These are phyloP conservation scores for Taiozyma sp. DNA, from an alignment of 1,139 yeast species.

Conservation along the genomic window DNA sequence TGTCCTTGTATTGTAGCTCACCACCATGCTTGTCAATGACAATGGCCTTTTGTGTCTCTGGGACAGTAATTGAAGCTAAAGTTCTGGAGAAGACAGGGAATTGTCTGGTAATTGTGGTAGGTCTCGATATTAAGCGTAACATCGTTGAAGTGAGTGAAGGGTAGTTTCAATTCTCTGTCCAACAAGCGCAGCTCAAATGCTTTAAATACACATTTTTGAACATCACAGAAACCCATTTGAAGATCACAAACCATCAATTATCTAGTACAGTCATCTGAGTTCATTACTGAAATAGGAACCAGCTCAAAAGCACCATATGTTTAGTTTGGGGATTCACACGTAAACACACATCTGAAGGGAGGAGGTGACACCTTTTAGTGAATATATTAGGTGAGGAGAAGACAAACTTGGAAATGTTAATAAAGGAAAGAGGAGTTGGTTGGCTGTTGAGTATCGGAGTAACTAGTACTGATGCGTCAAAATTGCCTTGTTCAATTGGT, in stretches of 20 bases:
- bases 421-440: no score
- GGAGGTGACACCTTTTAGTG: not conserved
- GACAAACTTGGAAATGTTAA: no score
- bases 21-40: slow-evolving; percentile 69
- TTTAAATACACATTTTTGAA: not conserved
- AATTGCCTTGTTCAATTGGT: no score
- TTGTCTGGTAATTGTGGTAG: not conserved
- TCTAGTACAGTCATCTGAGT: not conserved
- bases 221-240: no score
- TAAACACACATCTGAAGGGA: not conserved
- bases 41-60: slow-evolving; percentile 68
- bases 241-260: not conserved
- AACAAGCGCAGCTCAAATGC: not conserved
- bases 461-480: no score
- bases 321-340: not conserved
- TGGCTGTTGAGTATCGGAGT: no score
- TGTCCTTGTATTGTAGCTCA: slow-evolving; percentile 55
- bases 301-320: not conserved
- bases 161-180: not conserved
- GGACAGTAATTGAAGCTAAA: slow-evolving; percentile 30
- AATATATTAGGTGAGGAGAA: no score
- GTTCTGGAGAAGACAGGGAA: not conserved
- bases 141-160: not conserved
- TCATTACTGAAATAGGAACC: not conserved
- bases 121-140: not conserved